Conservation (phyloP, 2,329 filamentous ascomycete genomes). For the Penicillium brasilianum region DNA sequence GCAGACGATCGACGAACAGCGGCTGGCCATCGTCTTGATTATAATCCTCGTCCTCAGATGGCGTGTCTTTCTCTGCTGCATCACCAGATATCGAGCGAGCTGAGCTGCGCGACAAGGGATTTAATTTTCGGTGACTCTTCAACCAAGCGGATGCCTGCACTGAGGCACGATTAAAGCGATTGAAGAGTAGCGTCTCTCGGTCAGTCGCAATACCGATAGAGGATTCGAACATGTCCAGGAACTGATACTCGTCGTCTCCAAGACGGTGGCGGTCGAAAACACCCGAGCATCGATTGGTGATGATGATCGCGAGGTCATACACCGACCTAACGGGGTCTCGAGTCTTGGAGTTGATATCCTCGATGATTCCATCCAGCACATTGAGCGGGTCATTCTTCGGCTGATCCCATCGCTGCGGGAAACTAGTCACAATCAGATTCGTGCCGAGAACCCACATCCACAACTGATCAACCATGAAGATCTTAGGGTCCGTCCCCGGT, state of each 20-base stretch:
- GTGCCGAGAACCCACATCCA: constrained; percentile 67
- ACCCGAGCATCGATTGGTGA: constrained; percentile 64
- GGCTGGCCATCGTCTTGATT: constrained; percentile 44
- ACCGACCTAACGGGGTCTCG: constrained; percentile 63
- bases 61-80: constrained; percentile 7
- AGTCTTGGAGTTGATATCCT: constrained; percentile 69
- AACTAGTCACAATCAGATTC: constrained; percentile 61
- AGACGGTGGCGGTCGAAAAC: constrained; percentile 65
- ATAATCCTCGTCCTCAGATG: constrained; percentile 27
- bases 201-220: constrained; percentile 62
- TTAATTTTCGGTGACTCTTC: constrained; percentile 54
- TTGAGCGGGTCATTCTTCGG: constrained; percentile 67
- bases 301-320: constrained; percentile 67
- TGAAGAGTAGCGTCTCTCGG: constrained; percentile 64
- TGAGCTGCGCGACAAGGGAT: constrained; percentile 33
- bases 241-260: constrained; percentile 65
- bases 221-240: constrained; percentile 70
- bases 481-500: constrained; percentile 56
- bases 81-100: constrained; percentile 13
- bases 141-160: constrained; percentile 61
- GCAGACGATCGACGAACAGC: constrained; percentile 52
- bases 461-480: constrained; percentile 72
- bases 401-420: constrained; percentile 53
- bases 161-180: constrained; percentile 64
- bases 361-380: constrained; percentile 64